Evolutionary conservation across 2,329 filamentous ascomycete species (phyloP).

Genomic region (Monilinia laxa): DNA sequence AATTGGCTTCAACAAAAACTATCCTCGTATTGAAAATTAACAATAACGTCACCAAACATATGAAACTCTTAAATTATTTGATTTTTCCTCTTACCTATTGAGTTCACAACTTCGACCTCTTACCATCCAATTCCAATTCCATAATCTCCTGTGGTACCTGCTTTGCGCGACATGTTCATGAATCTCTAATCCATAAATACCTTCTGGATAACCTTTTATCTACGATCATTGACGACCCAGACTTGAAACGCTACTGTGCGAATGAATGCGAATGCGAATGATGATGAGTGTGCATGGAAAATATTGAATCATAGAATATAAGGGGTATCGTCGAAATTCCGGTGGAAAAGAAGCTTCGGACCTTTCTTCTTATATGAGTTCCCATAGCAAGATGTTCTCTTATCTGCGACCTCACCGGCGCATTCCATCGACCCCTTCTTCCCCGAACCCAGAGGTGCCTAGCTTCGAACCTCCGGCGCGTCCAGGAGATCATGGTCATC

Average conservation of each 20-base stretch:
- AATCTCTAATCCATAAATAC: not conserved
- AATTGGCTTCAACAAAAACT: not conserved
- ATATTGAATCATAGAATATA: not conserved
- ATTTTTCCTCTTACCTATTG: too few species aligned
- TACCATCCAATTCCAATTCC: not conserved
- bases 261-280: not conserved
- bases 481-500: slow-evolving; percentile 35
- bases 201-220: not conserved
- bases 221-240: not conserved
- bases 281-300: slow-evolving; percentile 7
- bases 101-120: not conserved
- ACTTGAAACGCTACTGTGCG: not conserved
- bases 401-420: slow-evolving; percentile 41
- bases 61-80: not conserved
- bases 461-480: slow-evolving; percentile 36
- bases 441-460: slow-evolving; percentile 35
- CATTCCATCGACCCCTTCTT: slow-evolving; percentile 39
- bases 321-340: not conserved
- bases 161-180: not conserved
- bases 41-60: slow-evolving; percentile 2
- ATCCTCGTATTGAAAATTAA: not conserved
- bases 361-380: not conserved
- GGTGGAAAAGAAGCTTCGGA: not conserved
- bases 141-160: not conserved
- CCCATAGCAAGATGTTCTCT: slow-evolving; percentile 38